Base-by-base conservation (phyloP, 768 basidiomycete genomes). In the Tylopilus sp. region DNA sequence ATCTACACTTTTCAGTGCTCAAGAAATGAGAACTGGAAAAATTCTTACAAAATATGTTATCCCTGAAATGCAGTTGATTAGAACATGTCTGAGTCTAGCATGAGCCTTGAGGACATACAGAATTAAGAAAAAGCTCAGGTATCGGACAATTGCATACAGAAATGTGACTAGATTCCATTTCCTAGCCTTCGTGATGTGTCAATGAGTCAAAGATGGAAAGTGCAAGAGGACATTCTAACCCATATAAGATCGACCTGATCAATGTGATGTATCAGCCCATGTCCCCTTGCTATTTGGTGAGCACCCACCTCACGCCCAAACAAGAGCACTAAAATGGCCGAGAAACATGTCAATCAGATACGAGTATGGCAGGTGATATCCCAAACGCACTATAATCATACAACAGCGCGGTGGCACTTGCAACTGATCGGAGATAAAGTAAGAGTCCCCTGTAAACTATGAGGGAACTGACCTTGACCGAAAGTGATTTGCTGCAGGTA, bases 141-240 rank as follows among this genome's bases (percentile, higher is more conserved):
- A 62, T 39, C 61, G 59, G 40, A 59, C 59, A 35, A 56, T 52
- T 17, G 47, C 49, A 15, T 62, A 62, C 1, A 62, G 47, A 3
- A 56, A 22, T 1, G 60, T 62, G 42, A 59, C 49, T 3, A 47
- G 25, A 23, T 50, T 62, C 61, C 59, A 62, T 40, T 51, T 22
- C 31, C 31, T 52, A 28, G 48, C 39, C 61, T 62, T 54, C n/a
- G 30, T 35, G n/a, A 33, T 4, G 17, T 52, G n/a, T n/a, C n/a
- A n/a, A n/a, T n/a, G 20, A 48, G 35, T 38, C 10, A 18, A 23
- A 25, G 5, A 40, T 21, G 36, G 15, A 20, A 10, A 31, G 12
- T 18, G 11, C 7, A 10, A 33, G 6, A 44, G 38, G 0, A 2
- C 20, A 3, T n/a, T 48, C 11, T 28, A 30, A 58, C 61, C 61